Conservation (phyloP, 305 asterid species). For the Fraxinus sp. region DNA sequence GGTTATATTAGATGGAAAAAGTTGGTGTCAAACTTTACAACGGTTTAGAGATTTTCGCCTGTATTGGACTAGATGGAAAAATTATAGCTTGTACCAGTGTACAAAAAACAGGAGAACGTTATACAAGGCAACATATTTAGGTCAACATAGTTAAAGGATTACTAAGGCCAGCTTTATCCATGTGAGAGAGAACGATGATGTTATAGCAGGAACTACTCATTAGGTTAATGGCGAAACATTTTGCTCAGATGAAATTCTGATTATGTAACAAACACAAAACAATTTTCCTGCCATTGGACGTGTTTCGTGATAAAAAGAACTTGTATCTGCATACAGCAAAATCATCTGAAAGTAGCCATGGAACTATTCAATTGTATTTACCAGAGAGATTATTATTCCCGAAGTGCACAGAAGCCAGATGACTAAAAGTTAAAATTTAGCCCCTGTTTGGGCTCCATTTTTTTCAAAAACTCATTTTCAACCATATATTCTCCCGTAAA, state of each 20-base stretch:
- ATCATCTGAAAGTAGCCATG: not conserved
- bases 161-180: not conserved
- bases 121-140: not conserved
- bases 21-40: not conserved
- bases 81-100: not conserved
- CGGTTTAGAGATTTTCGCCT: not conserved
- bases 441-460: not conserved
- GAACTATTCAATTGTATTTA: not conserved
- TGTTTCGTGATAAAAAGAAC: not conserved
- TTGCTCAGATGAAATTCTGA: not conserved
- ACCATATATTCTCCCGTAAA: not conserved
- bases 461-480: not conserved
- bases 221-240: not conserved
- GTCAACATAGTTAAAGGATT: not conserved
- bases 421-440: not conserved
- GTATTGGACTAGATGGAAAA: not conserved
- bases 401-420: not conserved
- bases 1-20: not conserved
- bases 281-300: not conserved
- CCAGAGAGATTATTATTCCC: not conserved
- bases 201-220: not conserved
- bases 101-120: not conserved
- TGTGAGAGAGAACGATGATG: not conserved
- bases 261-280: not conserved
- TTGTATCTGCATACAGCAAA: not conserved